Evolutionary conservation across 2,329 filamentous ascomycete genomes (phyloP).

Genomic region (Sporothrix mexicana): DNA sequence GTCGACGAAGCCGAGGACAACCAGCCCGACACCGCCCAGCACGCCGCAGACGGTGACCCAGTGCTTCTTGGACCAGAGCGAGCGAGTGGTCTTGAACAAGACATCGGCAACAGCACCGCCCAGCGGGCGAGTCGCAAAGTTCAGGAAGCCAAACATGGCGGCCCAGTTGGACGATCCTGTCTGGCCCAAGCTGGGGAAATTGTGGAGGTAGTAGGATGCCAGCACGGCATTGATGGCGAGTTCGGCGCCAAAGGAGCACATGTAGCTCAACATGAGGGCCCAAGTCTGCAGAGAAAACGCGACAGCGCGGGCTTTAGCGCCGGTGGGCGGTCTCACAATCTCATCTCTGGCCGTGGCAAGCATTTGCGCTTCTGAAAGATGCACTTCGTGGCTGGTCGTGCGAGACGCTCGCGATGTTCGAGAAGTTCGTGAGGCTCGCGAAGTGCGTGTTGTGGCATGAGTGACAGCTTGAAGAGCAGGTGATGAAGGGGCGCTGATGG

Average conservation of each 20-base stretch:
- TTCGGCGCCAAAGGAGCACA: conserved; percentile 68
- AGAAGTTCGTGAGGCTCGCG: conserved; percentile 41
- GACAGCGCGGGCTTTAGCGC: conserved; percentile 54
- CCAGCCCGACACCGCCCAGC: conserved; percentile 62
- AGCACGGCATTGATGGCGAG: conserved; percentile 67
- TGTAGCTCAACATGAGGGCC: conserved; percentile 63
- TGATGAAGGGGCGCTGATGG: neutral
- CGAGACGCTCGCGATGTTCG: conserved; percentile 42
- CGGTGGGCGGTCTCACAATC: conserved; percentile 59
- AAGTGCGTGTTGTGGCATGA: conserved; percentile 27
- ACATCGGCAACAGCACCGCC: conserved; percentile 65
- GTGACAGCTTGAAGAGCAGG: neutral
- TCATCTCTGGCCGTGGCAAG: conserved; percentile 61
- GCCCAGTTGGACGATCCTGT: conserved; percentile 67
- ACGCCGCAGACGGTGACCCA: conserved; percentile 70
- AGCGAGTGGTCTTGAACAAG: conserved; percentile 45
- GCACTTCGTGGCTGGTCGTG: conserved; percentile 50
- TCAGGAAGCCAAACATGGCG: conserved; percentile 76
- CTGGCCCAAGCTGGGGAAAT: conserved; percentile 63
- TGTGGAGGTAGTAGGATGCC: conserved; percentile 63
- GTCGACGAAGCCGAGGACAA: conserved; percentile 69
- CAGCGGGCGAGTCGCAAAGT: conserved; percentile 69
- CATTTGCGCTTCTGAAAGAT: conserved; percentile 57
- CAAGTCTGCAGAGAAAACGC: conserved; percentile 60
- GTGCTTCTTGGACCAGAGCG: conserved; percentile 55